Conservation (phyloP, 192 early-diverging fungal species). For the Entrophospora sp. region DNA sequence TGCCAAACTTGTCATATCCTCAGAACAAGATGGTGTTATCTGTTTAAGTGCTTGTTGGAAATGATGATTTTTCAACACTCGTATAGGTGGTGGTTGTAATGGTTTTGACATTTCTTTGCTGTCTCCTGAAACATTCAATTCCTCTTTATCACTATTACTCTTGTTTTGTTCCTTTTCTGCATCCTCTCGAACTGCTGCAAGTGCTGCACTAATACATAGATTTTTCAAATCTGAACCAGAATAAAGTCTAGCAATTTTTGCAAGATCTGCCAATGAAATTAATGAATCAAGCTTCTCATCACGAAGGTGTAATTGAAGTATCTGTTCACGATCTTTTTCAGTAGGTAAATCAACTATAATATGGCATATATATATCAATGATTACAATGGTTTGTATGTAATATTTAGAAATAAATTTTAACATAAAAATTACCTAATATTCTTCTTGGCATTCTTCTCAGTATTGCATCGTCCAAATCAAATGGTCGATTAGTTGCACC, state of each 20-base stretch:
- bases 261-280: constrained; percentile 55
- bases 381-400: background rate
- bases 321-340: constrained; percentile 61
- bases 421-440: constrained; percentile 51
- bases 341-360: constrained; percentile 75
- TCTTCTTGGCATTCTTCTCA: constrained; percentile 83
- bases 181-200: constrained; percentile 53
- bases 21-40: constrained; percentile 78
- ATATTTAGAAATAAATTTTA: no score
- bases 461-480: constrained; percentile 93
- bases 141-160: no score
- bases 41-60: constrained; percentile 80
- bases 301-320: constrained; percentile 65
- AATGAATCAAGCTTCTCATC: constrained; percentile 62
- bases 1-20: constrained; percentile 81
- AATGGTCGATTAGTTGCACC: constrained; percentile 95
- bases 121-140: background rate
- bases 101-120: no score
- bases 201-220: constrained; percentile 79
- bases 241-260: constrained; percentile 64
- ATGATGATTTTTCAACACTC: constrained; percentile 48
- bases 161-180: constrained; percentile 46
- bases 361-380: no score
- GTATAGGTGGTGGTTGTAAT: background rate
- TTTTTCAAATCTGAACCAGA: constrained; percentile 96